Evolutionary conservation across 2,329 filamentous ascomycete genomes (phyloP), one percentile per base, ranked within the genome.

Genomic region (Penicillium griseofulvum): DNA sequence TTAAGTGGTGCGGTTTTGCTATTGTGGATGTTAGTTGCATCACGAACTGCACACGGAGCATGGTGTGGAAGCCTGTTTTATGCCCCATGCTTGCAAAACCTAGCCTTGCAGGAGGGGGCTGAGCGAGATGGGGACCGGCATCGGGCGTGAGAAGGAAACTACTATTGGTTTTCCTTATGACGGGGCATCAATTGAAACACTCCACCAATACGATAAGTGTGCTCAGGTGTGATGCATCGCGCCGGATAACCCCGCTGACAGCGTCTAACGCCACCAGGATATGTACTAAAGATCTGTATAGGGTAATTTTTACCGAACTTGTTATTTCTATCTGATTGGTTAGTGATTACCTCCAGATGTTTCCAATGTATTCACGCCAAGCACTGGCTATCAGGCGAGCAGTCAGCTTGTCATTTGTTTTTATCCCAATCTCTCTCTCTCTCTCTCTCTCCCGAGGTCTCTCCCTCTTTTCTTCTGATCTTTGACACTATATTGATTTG

Each of bases 11-110:
- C 71, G 2, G 80, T 83, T 0, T 71, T 79, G 10, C 28, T 82
- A 2, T 68, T 83, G 2, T 84, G 81, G 81, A 71, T 77, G 14
- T 68, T 82, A 2, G 79, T 83, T 6, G 75, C 75, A 1, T 62
- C 62, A 5, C 71, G 75, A 1, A 84, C 81, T 1, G 65, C 74
- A 0, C 65, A 70, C 54, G 76, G 76, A 7, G 77, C 76, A 8
- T 73, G 73, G 63, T 73, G 68, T 14, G 80, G 80, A 0, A 69
- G 73, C 29, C 54, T 83, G 12, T 80, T 82, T 57, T 71, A 77
- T 54, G 79, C 80, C 5, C 80, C 80, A 5, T 82, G 80, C 64
- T 62, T 82, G 29, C 68, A 71, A 56, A 70, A 74, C 49, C 62
- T 72, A 36, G 61, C 63, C 31, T 57, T 60, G 4, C 67, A 63